phyloP scores from a whole-genome alignment of 352 stramenopile species.

The Phytophthora quininea region DNA sequence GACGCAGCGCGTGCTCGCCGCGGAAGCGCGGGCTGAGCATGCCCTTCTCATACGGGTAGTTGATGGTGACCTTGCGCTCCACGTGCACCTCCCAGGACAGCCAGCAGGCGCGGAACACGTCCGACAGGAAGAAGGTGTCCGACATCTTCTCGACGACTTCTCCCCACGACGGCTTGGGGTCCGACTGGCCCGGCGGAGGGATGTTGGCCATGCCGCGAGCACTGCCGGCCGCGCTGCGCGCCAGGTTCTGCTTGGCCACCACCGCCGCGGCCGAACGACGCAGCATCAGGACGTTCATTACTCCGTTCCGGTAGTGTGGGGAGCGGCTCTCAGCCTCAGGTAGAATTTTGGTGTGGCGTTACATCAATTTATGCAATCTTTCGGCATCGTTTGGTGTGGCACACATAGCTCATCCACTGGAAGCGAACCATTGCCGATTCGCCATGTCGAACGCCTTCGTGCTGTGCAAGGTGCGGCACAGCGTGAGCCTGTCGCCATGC shows the following conservation, averaged over 20 bases:
- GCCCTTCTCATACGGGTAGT: constrained; percentile 99
- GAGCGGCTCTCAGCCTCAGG: constrained; percentile 5
- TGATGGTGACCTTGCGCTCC: constrained; percentile 97
- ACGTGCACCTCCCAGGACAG: constrained; percentile 83
- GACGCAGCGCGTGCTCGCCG: constrained; percentile 97
- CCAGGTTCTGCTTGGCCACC: constrained; percentile 37
- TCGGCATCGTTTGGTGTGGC: background rate
- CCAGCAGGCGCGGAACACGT: constrained; percentile 83
- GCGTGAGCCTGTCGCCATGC: constrained; percentile 76
- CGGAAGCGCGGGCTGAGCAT: constrained; percentile 97
- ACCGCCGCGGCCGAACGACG: constrained; percentile 58
- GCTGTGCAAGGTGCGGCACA: constrained; percentile 71
- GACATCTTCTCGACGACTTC: constrained; percentile 84
- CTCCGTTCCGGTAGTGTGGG: constrained; percentile 37
- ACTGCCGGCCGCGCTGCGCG: constrained; percentile 11
- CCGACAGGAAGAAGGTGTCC: constrained; percentile 85
- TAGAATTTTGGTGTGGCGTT: background rate
- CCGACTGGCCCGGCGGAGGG: constrained; percentile 26
- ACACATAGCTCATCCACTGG: constrained; percentile 23
- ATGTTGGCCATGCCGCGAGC: constrained; percentile 44
- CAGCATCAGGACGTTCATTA: constrained; percentile 62
- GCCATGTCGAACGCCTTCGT: constrained; percentile 47
- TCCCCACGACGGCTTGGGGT: constrained; percentile 66
- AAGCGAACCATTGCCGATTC: constrained; percentile 25
- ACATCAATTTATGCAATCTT: constrained; percentile 7